Percentiles rank a stretch among this genome's conserved stretches.
phyloP scores from a whole-genome alignment of 1,284 basidiomycete genomes.

The Trametes sp. region DNA sequence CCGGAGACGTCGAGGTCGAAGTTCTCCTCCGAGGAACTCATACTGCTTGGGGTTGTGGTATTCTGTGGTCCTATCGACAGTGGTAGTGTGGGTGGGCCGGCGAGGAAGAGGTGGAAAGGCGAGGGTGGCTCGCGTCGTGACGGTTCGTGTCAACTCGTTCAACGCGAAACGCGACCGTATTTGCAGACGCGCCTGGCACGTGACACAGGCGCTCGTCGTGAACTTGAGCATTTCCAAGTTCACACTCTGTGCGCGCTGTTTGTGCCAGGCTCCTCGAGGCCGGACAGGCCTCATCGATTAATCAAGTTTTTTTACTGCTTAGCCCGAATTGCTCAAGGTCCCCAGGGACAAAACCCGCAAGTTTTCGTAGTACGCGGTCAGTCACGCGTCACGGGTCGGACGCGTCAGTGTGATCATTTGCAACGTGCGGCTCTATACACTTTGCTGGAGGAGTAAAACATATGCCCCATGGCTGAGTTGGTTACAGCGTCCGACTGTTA shows the following conservation, averaged over 20 bases:
- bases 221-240: not conserved
- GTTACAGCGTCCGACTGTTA: constrained; percentile 84
- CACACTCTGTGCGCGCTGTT: too few species aligned
- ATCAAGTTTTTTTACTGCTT: too few species aligned
- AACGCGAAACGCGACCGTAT: constrained; percentile 21
- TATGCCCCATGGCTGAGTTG: constrained; percentile 82
- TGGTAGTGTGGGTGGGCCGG: not conserved
- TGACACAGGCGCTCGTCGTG: constrained; percentile 11
- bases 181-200: constrained; percentile 12
- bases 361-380: not conserved
- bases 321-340: too few species aligned
- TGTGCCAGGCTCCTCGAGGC: too few species aligned
- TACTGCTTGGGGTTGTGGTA: constrained; percentile 31
- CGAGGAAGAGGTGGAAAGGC: not conserved
- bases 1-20: constrained; percentile 70
- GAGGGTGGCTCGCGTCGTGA: constrained; percentile 24
- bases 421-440: too few species aligned
- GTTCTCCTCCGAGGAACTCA: constrained; percentile 73
- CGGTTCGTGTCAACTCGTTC: constrained; percentile 25
- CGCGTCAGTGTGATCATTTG: not conserved
- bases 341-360: too few species aligned
- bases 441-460: too few species aligned
- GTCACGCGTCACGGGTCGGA: not conserved
- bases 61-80: not conserved
- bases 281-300: too few species aligned